phyloP scores from a whole-genome alignment of 1,284 basidiomycete genomes.

The Heliocybe sulcata region DNA sequence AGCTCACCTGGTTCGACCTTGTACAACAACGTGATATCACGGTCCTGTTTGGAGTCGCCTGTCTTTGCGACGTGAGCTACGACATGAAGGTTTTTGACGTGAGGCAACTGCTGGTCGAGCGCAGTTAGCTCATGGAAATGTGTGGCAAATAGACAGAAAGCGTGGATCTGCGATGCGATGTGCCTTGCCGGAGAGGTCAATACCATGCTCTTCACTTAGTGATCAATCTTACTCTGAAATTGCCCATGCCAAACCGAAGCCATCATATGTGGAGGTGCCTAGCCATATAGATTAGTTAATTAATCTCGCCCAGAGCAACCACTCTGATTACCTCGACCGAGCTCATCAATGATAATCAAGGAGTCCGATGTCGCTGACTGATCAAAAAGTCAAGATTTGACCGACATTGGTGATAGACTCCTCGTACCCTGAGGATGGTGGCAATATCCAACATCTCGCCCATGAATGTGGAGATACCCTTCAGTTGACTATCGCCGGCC shows the following conservation, averaged over 20 bases:
- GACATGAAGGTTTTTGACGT: conserved; percentile 95
- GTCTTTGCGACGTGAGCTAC: conserved; percentile 81
- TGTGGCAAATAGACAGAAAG: conserved; percentile 95
- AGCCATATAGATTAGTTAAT: not conserved
- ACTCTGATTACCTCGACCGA: conserved; percentile 69
- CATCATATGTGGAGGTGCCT: conserved; percentile 98
- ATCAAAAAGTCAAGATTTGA: not conserved
- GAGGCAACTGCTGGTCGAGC: conserved; percentile 77
- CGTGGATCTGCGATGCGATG: conserved; percentile 87
- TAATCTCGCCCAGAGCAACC: not conserved
- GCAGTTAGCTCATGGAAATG: conserved; percentile 98
- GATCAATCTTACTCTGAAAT: conserved; percentile 78
- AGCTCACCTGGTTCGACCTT: conserved; percentile 85
- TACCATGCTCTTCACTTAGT: not conserved
- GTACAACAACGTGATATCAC: conserved; percentile 91
- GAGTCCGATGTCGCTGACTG: conserved; percentile 91
- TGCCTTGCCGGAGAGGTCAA: conserved; percentile 43
- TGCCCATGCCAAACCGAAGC: conserved; percentile 98
- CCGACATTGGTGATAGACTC: not conserved
- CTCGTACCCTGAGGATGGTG: conserved; percentile 80
- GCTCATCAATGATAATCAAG: conserved; percentile 96
- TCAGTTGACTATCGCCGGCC: conserved; percentile 95
- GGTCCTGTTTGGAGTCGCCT: conserved; percentile 56
- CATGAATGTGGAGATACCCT: conserved; percentile 99
- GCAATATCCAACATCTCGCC: conserved; percentile 99